Evolutionary conservation across 176 grass and related monocot genomes (phyloP).

Genomic region (Eremochloa ophiuroides): DNA sequence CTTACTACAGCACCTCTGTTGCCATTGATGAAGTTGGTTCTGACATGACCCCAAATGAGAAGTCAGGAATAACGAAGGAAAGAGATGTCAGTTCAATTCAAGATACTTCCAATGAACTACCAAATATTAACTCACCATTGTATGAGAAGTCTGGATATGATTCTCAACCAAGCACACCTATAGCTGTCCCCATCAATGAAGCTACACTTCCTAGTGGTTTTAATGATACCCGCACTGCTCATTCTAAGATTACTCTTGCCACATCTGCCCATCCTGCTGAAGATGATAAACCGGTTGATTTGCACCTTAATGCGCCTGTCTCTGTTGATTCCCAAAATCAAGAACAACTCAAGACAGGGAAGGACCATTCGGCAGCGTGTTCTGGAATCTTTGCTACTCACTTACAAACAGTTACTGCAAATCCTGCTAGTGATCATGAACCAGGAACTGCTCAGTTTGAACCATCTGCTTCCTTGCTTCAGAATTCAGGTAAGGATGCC

Average conservation of each 20-base stretch:
- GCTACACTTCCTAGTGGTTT: slow-evolving; percentile 35
- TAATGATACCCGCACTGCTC: slow-evolving; percentile 8
- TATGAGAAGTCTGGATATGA: slow-evolving; percentile 44
- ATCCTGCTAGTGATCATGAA: slow-evolving; percentile 35
- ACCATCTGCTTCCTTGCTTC: slow-evolving; percentile 22
- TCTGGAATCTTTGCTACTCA: slow-evolving; percentile 1
- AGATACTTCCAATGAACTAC: slow-evolving; percentile 36
- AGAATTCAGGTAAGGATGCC: slow-evolving; percentile 32
- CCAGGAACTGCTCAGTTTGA: slow-evolving; percentile 7
- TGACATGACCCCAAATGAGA: slow-evolving; percentile 30
- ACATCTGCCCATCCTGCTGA: slow-evolving; percentile 13
- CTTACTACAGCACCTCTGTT: slow-evolving; percentile 3
- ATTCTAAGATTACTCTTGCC: slow-evolving; percentile 38
- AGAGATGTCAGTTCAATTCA: slow-evolving; percentile 35
- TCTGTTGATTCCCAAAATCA: slow-evolving; percentile 32
- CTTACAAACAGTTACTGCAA: slow-evolving; percentile 8
- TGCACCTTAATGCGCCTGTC: slow-evolving; percentile 1
- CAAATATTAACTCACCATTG: slow-evolving; percentile 37
- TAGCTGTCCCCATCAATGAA: slow-evolving; percentile 49
- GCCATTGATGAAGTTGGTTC: slow-evolving; percentile 11
- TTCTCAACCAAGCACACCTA: slow-evolving; percentile 51
- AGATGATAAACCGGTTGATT: slow-evolving; percentile 28
- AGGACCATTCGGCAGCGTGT: slow-evolving; percentile 25
- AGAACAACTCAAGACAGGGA: slow-evolving; percentile 32
- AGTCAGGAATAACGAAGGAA: slow-evolving; percentile 20